Evolutionary conservation across 2,329 filamentous ascomycete species (phyloP), one percentile per base, ranked within the genome.

Genomic region (Exophiala alcalophila): DNA sequence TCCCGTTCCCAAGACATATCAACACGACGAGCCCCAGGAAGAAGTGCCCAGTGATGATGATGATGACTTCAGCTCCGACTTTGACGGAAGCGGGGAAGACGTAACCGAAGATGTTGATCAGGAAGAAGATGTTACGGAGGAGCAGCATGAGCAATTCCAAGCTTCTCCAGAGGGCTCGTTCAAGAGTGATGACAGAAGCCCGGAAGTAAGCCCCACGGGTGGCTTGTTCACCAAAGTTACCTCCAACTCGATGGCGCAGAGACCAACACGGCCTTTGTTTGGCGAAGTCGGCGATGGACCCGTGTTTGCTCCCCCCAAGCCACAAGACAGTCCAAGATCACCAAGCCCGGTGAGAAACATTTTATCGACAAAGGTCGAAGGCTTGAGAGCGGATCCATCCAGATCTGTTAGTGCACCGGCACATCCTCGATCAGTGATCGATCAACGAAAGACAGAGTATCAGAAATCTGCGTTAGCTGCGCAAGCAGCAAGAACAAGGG

Each of bases 71-170:
- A 63, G 62, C 30, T 65, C 67, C 4, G 68, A 69, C 21, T 71
- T 71, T 50, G 64, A 64, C 40, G 69, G 68, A 33, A 71, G 67
- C 40, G 69, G 65, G 7, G 65, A 71, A 40, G 70, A 72, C 24
- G 59, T 70, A n/a, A 65, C 65, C 1, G 62, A 66, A 27, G 66
- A 70, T 18, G 45, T 63, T 30, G 61, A 58, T 35, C 46, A 49
- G n/a, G 59, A 59, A 21, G 48, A 47, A n/a, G 38, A 52, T 7
- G 32, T 31, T 18, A 42, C 47, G 10, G 46, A 46, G 5, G 54
- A 59, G 28, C 53, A 52, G 15, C 51, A 59, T 4, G 57, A 61
- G 25, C 67, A 62, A 32, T 56, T 65, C 2, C 65, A 67, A 41
- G 62, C 61, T 7, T 69, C 68, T 1, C 64, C 64, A 0, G 66